A percentile compares a stretch with the other conserved stretches of the same genome.
Evolutionary conservation across 2,329 filamentous ascomycete species (phyloP).

Genomic region (Dactylellina drechsleri): DNA sequence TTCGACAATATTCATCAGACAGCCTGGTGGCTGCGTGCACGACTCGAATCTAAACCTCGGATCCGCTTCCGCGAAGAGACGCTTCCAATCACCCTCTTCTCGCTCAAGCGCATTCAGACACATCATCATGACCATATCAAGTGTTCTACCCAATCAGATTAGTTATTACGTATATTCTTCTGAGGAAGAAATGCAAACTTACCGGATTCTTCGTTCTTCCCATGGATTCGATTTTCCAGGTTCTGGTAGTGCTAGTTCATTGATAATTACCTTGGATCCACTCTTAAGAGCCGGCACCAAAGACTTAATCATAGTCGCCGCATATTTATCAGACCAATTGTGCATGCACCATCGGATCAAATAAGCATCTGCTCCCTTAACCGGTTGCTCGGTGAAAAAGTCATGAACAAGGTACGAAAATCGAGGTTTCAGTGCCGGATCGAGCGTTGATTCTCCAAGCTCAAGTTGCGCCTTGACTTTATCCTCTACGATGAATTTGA

Average conservation of each 20-base stretch:
- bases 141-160: conserved; percentile 57
- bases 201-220: conserved; percentile 58
- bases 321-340: conserved; percentile 70
- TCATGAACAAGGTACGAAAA: conserved; percentile 65
- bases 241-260: conserved; percentile 60
- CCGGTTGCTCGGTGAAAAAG: conserved; percentile 69
- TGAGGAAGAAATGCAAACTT: conserved; percentile 8
- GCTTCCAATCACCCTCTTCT: conserved; percentile 60
- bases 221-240: conserved; percentile 51
- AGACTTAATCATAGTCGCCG: conserved; percentile 65
- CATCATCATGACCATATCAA: conserved; percentile 62
- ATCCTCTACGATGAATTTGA: conserved; percentile 70
- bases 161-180: conserved; percentile 2
- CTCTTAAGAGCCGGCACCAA: conserved; percentile 69
- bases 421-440: conserved; percentile 56
- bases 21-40: conserved; percentile 38
- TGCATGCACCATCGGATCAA: conserved; percentile 71
- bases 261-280: conserved; percentile 65
- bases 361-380: conserved; percentile 69
- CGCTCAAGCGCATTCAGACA: conserved; percentile 61
- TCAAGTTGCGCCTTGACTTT: conserved; percentile 55
- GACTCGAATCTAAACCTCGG: conserved; percentile 53
- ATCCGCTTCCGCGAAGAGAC: conserved; percentile 58
- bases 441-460: conserved; percentile 30
- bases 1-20: conserved; percentile 54